Evolutionary conservation across 129 eudicot species (phyloP), one percentile per base, ranked within the genome.

Genomic region (Ambrosia trifida): DNA sequence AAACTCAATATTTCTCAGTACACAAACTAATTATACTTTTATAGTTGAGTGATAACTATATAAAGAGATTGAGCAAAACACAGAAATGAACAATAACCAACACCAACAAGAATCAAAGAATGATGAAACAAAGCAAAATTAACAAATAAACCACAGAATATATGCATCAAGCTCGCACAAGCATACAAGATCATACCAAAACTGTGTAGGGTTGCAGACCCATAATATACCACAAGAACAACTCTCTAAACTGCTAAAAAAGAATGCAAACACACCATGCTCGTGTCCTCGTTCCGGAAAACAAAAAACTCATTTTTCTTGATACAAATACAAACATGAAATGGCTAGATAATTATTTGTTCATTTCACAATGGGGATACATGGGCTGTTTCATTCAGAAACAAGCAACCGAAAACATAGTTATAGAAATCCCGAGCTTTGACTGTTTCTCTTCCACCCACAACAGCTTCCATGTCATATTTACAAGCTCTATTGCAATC

Each of bases 401-500:
- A 94, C 71, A 94, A 87, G 69, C 98, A 89, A 59, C 95, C 98
- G 51, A 94, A 94, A 64, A 87, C 86, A 43, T 78, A 78, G 66
- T 94, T 94, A 74, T 60, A 94, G 63, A 94, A 94, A 36, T 94
- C 95, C 5, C 69, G 69, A 28, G 80, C 97, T 86, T 78, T 86
- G 3, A 95, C 57, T 13, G 41, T 76, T 57, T 82, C 85, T 76
- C 65, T 87, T 5, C 75, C 85, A 3, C 83, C 83, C 35, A 70
- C 44, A 0, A 95, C 41, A 6, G 96, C 75, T 72, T 88, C 80
- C 72, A 80, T 87, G 64, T 95, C 96, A 43, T 85, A 90, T 61
- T 59, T 90, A 85, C 94, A 86, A 41, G 95, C 98, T 69, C 98
- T 82, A 10, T 76, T 82, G 73, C 98, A 94, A 58, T 94, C 98